A percentile compares a stretch with the other conserved stretches of the same genome.
Evolutionary conservation across 148 eudicot species (phyloP).

Genomic region (Selenicereus undatus): DNA sequence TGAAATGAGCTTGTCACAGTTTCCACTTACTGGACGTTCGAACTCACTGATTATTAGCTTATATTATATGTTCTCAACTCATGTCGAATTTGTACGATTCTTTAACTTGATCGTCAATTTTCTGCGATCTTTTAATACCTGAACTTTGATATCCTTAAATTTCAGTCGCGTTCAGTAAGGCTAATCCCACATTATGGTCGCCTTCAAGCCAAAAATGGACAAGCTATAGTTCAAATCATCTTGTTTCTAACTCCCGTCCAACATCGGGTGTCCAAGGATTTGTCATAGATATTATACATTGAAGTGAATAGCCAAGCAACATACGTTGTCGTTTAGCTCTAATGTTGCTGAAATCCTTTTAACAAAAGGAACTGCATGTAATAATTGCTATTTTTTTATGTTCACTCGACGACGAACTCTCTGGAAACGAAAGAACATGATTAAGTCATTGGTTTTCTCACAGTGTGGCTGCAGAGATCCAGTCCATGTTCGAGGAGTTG

Average conservation of each 20-base stretch:
- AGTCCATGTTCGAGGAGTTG: constrained; percentile 69
- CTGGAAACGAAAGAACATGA: background rate
- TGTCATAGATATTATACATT: background rate
- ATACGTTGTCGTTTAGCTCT: background rate
- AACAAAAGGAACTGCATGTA: background rate
- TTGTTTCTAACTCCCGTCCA: background rate
- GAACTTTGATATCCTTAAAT: background rate
- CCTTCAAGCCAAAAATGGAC: background rate
- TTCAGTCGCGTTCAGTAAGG: background rate
- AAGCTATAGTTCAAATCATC: background rate
- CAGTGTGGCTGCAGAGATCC: constrained; percentile 77
- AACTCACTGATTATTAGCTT: background rate
- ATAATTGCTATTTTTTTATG: background rate
- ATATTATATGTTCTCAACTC: background rate
- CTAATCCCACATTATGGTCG: background rate
- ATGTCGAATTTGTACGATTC: background rate
- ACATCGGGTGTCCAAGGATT: background rate
- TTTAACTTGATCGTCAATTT: background rate
- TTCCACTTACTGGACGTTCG: background rate
- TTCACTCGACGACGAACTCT: background rate
- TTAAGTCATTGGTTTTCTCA: background rate
- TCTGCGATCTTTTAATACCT: background rate
- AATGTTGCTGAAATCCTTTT: background rate
- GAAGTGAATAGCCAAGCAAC: background rate
- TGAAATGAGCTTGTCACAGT: background rate